Percentiles rank a stretch among this genome's conserved stretches.
Evolutionary conservation across 768 basidiomycete species (phyloP).

Genomic region (Russula griseocarnosa): DNA sequence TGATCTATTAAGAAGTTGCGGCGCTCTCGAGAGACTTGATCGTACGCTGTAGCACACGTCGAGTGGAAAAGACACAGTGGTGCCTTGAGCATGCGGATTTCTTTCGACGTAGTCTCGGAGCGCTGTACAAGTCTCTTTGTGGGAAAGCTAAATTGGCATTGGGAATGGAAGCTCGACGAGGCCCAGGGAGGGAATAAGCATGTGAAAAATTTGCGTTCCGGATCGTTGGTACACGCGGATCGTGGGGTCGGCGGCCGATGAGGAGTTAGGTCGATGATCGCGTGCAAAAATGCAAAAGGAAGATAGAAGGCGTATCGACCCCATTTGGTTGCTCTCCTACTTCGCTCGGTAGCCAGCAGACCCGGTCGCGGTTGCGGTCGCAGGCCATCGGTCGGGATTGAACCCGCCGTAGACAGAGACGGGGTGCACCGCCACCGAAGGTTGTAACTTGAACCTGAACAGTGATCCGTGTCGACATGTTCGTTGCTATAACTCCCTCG

Average conservation of each 20-base stretch:
- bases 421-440: slow-evolving; percentile 19
- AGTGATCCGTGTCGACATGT: slow-evolving; percentile 13
- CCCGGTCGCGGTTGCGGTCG: too few species aligned
- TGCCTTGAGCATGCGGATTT: background rate
- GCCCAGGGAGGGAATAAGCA: background rate
- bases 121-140: background rate
- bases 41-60: background rate
- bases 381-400: too few species aligned
- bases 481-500: slow-evolving; percentile 25
- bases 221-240: too few species aligned
- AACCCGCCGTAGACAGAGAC: background rate
- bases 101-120: background rate
- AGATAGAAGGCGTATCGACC: background rate
- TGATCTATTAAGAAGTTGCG: background rate
- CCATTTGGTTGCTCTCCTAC: background rate
- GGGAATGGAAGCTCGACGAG: background rate
- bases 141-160: background rate
- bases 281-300: background rate
- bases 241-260: too few species aligned
- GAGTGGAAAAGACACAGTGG: background rate
- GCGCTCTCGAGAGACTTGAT: background rate
- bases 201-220: background rate
- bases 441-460: background rate
- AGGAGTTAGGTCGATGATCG: too few species aligned
- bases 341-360: too few species aligned